phyloP scores from a whole-genome alignment of 176 grass and related monocot species.

The Thalia dealbata region DNA sequence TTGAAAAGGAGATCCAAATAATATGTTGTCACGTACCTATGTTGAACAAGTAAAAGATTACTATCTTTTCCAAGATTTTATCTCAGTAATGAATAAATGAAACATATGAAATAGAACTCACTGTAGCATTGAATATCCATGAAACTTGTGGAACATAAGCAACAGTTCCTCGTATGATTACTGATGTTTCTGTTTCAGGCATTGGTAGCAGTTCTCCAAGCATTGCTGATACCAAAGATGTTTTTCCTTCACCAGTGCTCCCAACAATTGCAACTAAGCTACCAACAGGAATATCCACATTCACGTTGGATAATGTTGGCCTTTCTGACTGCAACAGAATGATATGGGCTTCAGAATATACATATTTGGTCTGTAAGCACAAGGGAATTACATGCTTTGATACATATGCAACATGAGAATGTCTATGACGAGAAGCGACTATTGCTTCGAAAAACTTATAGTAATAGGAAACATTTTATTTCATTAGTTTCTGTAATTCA shows the following conservation, averaged over 20 bases:
- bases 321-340: slow-evolving; percentile 49
- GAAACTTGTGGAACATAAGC: slow-evolving; percentile 99
- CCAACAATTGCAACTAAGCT: slow-evolving; percentile 90
- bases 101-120: slow-evolving; percentile 33
- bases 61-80: background rate
- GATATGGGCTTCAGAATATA: background rate
- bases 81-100: background rate
- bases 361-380: no score
- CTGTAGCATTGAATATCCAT: slow-evolving; percentile 99
- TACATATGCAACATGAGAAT: background rate
- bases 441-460: background rate
- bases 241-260: slow-evolving; percentile 97
- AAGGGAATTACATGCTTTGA: background rate
- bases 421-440: background rate
- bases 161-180: slow-evolving; percentile 59
- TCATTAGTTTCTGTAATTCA: no score
- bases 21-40: slow-evolving; percentile 95
- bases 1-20: slow-evolving; percentile 90
- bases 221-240: slow-evolving; percentile 96
- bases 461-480: background rate
- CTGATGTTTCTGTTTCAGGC: slow-evolving; percentile 57
- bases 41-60: slow-evolving; percentile 12
- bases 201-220: slow-evolving; percentile 80
- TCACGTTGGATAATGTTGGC: slow-evolving; percentile 88
- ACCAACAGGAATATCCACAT: slow-evolving; percentile 81